These are phyloP conservation scores for Phaseolus lunatus DNA, from an alignment of 306 rosid species.

Conservation along the genomic window DNA sequence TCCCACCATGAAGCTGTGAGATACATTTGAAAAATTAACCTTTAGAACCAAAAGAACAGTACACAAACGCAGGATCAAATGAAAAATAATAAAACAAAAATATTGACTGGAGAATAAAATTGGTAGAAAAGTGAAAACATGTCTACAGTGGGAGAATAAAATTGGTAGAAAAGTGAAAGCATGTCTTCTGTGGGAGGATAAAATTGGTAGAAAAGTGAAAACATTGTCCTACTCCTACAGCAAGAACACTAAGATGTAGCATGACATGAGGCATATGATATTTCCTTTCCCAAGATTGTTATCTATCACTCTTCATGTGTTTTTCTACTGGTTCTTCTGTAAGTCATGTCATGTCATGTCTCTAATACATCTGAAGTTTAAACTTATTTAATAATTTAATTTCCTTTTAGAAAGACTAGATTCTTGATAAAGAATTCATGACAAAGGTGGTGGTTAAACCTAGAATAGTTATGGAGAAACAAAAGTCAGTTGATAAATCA, in stretches of 20 bases:
- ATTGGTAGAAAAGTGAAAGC: conserved; percentile 36
- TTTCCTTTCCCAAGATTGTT: conserved; percentile 8
- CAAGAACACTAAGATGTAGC: conserved; percentile 32
- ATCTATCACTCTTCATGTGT: conserved; percentile 6
- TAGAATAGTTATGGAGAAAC: conserved; percentile 21
- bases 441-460: not conserved
- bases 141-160: conserved; percentile 20
- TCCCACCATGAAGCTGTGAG: conserved; percentile 83
- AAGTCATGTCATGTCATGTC: conserved; percentile 1
- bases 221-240: conserved; percentile 8
- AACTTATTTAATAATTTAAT: conserved; percentile 17
- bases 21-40: conserved; percentile 41
- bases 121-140: conserved; percentile 39
- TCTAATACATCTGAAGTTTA: not conserved
- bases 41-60: conserved; percentile 35
- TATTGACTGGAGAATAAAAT: conserved; percentile 19
- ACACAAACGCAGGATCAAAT: conserved; percentile 32
- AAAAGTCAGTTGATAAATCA: conserved; percentile 26
- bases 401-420: not conserved
- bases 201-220: conserved; percentile 35
- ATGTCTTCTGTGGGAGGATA: conserved; percentile 16
- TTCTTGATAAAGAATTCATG: conserved; percentile 38
- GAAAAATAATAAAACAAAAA: conserved; percentile 25
- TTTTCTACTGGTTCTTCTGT: conserved; percentile 8
- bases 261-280: conserved; percentile 11